phyloP scores from a whole-genome alignment of 78 protist genomes.

The Pelomyxa schiedti region DNA sequence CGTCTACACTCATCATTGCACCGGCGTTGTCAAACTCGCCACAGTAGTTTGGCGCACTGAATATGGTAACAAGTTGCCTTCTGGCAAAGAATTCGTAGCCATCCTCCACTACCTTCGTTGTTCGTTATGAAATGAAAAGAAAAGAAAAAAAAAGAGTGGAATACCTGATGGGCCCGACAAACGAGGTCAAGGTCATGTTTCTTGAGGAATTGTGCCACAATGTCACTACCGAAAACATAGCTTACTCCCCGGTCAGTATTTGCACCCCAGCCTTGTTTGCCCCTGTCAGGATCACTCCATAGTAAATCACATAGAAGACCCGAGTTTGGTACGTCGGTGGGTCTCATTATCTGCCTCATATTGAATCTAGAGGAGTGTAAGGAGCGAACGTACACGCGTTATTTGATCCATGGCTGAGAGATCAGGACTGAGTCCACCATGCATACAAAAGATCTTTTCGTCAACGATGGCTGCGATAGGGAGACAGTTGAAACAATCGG shows the following conservation, averaged over 20 bases:
- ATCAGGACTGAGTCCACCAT: constrained; percentile 70
- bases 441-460: constrained; percentile 43
- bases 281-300: constrained; percentile 90
- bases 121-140: neutral
- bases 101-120: constrained; percentile 68
- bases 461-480: constrained; percentile 58
- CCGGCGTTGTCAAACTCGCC: too few species aligned
- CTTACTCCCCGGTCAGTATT: constrained; percentile 90
- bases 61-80: constrained; percentile 88
- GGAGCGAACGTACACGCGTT: too few species aligned
- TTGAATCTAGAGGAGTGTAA: too few species aligned
- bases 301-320: constrained; percentile 87
- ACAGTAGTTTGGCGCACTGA: too few species aligned
- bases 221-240: constrained; percentile 83
- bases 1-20: constrained; percentile 81
- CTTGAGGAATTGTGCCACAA: constrained; percentile 64
- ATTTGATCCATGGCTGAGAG: constrained; percentile 40
- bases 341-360: constrained; percentile 62
- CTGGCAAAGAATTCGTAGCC: constrained; percentile 93
- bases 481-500: constrained; percentile 48
- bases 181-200: constrained; percentile 80
- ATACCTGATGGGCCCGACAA: constrained; percentile 89
- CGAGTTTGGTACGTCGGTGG: constrained; percentile 92
- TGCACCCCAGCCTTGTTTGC: constrained; percentile 80
- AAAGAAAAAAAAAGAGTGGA: too few species aligned